A percentile compares a stretch with the other conserved stretches of the same genome.
These are phyloP conservation scores for Mesembryanthemum crystallinum DNA, from an alignment of 148 eudicot genomes.

Conservation along the genomic window DNA sequence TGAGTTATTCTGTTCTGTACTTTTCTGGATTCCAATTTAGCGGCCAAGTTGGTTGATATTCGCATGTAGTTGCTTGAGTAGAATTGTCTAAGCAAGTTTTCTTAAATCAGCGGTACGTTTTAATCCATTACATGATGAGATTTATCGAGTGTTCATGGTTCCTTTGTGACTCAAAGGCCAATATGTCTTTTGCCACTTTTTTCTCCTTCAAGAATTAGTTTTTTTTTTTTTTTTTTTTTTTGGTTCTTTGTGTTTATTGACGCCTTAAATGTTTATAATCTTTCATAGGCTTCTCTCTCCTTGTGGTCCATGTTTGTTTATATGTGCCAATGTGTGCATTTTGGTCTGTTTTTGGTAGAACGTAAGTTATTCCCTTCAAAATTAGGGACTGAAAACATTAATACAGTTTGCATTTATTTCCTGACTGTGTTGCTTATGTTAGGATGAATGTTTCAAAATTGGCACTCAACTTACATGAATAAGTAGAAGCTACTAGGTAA, in stretches of 20 bases:
- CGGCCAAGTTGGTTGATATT: not conserved
- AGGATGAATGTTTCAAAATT: too few species aligned
- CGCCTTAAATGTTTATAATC: not conserved
- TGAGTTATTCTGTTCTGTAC: not conserved
- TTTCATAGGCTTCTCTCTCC: not conserved
- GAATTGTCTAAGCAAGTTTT: conserved; percentile 4
- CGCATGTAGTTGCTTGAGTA: not conserved
- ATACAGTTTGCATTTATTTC: too few species aligned
- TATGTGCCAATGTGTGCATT: not conserved
- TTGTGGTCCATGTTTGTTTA: not conserved
- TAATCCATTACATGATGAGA: not conserved
- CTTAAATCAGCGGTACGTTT: not conserved
- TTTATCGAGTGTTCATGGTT: not conserved
- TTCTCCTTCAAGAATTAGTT: not conserved
- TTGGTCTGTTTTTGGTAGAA: not conserved
- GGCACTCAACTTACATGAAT: not conserved
- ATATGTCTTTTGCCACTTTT: not conserved
- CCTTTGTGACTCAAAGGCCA: too few species aligned
- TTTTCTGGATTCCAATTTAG: not conserved
- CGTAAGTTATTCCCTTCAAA: too few species aligned
- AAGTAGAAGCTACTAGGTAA: not conserved
- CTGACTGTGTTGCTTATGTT: too few species aligned
- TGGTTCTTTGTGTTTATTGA: not conserved
- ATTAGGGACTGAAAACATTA: too few species aligned
- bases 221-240: too few species aligned